Conservation (phyloP, 805 yeast genomes). For the Kodamaea sagamina region DNA sequence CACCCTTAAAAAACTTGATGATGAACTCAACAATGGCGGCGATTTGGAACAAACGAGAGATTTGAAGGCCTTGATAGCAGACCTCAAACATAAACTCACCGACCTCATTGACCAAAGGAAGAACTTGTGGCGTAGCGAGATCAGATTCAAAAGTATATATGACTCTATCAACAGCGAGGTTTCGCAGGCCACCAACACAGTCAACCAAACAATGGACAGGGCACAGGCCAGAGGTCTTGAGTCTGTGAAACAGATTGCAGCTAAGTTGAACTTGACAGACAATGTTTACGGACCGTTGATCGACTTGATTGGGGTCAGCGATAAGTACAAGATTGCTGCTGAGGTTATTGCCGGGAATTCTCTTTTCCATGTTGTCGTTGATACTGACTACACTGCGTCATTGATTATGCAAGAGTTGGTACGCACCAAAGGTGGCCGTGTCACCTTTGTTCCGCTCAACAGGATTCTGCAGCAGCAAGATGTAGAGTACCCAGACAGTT, state of each 20-base stretch:
- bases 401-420: conserved; percentile 73
- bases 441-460: conserved; percentile 88
- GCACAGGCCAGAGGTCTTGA: conserved; percentile 67
- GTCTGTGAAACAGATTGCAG: conserved; percentile 64
- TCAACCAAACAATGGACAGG: conserved; percentile 76
- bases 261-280: conserved; percentile 57
- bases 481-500: conserved; percentile 58
- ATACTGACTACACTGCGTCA: conserved; percentile 81
- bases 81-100: conserved; percentile 44
- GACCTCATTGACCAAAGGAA: conserved; percentile 66
- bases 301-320: conserved; percentile 77
- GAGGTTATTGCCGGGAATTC: conserved; percentile 90
- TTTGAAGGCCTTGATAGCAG: conserved; percentile 36
- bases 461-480: conserved; percentile 47
- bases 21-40: conserved; percentile 20
- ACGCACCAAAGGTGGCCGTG: conserved; percentile 74
- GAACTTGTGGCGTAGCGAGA: conserved; percentile 76
- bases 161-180: conserved; percentile 59
- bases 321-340: conserved; percentile 79
- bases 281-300: conserved; percentile 82
- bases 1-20: conserved; percentile 22
- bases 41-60: conserved; percentile 16
- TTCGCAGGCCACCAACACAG: conserved; percentile 55
- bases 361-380: conserved; percentile 86
- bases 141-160: conserved; percentile 56